Evolutionary conservation across 768 basidiomycete species (phyloP).

Genomic region (Sarcodon aspratus): DNA sequence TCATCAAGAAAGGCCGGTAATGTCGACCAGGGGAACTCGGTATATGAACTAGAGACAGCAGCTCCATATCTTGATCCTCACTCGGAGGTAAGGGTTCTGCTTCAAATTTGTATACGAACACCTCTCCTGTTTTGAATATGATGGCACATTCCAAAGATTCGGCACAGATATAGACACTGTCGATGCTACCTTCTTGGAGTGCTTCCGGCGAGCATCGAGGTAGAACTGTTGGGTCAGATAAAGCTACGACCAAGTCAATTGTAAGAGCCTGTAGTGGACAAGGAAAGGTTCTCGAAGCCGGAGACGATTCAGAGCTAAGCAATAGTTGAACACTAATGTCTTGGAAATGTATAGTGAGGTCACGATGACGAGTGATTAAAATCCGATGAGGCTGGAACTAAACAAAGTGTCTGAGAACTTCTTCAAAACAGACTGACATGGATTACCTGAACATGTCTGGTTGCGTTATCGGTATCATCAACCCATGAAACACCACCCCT

Average conservation of each 20-base stretch:
- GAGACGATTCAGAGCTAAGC: slow-evolving; percentile 29
- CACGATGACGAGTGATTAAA: slow-evolving; percentile 48
- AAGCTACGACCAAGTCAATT: slow-evolving; percentile 41
- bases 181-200: slow-evolving; percentile 25
- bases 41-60: slow-evolving; percentile 43
- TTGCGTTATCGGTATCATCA: slow-evolving; percentile 36
- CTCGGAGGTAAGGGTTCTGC: slow-evolving; percentile 10
- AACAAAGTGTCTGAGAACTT: not conserved
- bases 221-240: slow-evolving; percentile 30
- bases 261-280: slow-evolving; percentile 48
- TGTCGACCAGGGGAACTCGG: slow-evolving; percentile 25
- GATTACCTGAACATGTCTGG: slow-evolving; percentile 44
- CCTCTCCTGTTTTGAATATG: slow-evolving; percentile 42
- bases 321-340: slow-evolving; percentile 67
- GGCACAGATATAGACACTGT: slow-evolving; percentile 34
- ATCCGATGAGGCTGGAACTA: slow-evolving; percentile 57
- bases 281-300: slow-evolving; percentile 55
- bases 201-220: slow-evolving; percentile 11
- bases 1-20: slow-evolving; percentile 51
- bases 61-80: slow-evolving; percentile 29
- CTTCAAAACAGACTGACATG: not conserved
- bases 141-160: slow-evolving; percentile 49
- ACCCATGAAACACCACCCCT: slow-evolving; percentile 48
- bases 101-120: slow-evolving; percentile 37
- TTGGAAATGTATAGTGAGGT: slow-evolving; percentile 58